Evolutionary conservation across 345 rosid genomes (phyloP).

Genomic region (Lumnitzera racemosa): DNA sequence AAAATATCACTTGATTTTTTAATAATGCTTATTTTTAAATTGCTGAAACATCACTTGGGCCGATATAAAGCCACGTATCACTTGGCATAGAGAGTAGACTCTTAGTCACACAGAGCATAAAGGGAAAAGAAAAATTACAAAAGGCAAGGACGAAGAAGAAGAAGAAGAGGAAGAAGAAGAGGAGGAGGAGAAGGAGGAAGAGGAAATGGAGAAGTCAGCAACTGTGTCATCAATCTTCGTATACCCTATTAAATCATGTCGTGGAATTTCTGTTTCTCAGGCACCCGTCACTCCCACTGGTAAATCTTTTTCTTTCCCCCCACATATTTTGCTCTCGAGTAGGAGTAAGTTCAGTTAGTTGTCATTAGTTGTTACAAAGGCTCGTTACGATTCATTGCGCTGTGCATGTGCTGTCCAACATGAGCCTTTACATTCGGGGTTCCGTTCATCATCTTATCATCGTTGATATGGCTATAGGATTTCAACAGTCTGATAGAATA

Average conservation of each 20-base stretch:
- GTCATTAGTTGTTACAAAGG: background rate
- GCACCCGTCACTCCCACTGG: constrained; percentile 82
- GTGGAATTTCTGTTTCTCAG: constrained; percentile 56
- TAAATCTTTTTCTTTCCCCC: constrained; percentile 11
- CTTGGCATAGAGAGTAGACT: too few species aligned
- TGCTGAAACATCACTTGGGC: too few species aligned
- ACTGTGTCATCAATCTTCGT: constrained; percentile 53
- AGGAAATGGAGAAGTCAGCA: constrained; percentile 16
- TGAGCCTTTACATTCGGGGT: background rate
- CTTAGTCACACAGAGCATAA: too few species aligned
- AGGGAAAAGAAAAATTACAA: too few species aligned
- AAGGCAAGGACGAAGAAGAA: background rate
- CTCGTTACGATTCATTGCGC: background rate
- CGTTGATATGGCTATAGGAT: too few species aligned
- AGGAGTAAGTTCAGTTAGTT: background rate
- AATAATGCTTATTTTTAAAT: too few species aligned
- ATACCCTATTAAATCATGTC: constrained; percentile 83
- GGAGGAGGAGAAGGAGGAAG: background rate
- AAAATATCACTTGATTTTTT: too few species aligned
- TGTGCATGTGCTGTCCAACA: background rate
- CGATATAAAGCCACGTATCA: too few species aligned
- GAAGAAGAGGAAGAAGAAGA: constrained; percentile 9
- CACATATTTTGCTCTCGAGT: background rate
- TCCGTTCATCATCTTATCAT: too few species aligned
- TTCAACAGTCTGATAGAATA: too few species aligned